Conservation (phyloP, 768 basidiomycete genomes). For the Rhodotorula graminis region DNA sequence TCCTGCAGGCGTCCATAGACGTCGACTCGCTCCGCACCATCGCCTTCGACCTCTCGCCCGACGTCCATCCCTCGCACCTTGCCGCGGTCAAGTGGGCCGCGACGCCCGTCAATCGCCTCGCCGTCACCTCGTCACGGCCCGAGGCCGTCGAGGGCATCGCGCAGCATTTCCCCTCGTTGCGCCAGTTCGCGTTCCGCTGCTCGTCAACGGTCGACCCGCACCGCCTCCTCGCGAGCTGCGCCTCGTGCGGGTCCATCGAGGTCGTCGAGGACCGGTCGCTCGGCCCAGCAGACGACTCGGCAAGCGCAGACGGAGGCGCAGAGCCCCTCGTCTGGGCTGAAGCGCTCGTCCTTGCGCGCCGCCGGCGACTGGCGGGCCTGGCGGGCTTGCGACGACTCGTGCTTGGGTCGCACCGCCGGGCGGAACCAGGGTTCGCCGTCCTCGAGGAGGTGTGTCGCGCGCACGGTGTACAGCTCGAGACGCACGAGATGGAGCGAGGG, state of each 20-base stretch:
- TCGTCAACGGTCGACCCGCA: background rate
- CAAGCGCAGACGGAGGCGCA: too few species aligned
- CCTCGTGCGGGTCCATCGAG: background rate
- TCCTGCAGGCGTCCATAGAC: conserved; percentile 8
- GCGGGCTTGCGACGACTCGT: background rate
- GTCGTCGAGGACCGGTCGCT: background rate
- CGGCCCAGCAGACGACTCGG: too few species aligned
- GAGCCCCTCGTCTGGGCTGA: background rate
- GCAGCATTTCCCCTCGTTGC: conserved; percentile 15
- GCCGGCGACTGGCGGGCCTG: background rate
- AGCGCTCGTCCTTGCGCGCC: background rate
- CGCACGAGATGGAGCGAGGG: background rate
- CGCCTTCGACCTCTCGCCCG: conserved; percentile 6
- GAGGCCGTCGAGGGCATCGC: background rate
- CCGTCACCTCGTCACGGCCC: background rate
- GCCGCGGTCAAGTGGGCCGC: conserved; percentile 17
- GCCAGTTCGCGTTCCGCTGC: background rate
- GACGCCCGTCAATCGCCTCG: conserved; percentile 2
- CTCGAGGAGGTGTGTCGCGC: background rate
- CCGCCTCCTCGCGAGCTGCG: background rate
- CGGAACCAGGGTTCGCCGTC: background rate
- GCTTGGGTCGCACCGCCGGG: background rate
- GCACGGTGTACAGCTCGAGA: background rate
- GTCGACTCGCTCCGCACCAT: conserved; percentile 25
- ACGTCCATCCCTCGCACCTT: background rate